Base-by-base conservation (phyloP, 2,329 filamentous ascomycete genomes). In the Cladosporium sp. region DNA sequence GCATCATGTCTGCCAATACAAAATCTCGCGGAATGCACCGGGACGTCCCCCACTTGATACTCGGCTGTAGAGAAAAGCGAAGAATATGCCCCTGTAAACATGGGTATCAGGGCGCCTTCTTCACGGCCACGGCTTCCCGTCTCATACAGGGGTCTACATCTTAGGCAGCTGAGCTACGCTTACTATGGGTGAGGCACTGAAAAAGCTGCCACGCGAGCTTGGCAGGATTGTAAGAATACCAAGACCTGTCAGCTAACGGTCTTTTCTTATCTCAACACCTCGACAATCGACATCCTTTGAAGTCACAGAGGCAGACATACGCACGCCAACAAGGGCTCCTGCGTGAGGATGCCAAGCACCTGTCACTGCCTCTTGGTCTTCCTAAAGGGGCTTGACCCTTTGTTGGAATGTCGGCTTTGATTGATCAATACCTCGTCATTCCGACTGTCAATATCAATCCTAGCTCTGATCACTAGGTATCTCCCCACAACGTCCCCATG, bases 211-310 rank as follows among this genome's bases (percentile, higher is more conserved):
- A 16, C n/a, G 20, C 11, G 13, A 20, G 35, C 43, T 47, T 47
- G 43, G 43, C 43, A 47, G 22, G 15, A 30, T 30, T 16, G 35
- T 25, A 39, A 40, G 43, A 47, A 20, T 11, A 47, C 25, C 29
- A 33, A 30, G 22, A 22, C 22, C 11, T 13, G 42, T 45, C 30
- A 45, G 32, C n/a, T n/a, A 32, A 18, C 15, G 18, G 13, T 33
- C 25, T 30, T 39, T 32, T 47, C 16, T 16, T 15, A 7, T 15
- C 12, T 35, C 19, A n/a, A 20, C 7, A 16, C 6, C n/a, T n/a
- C n/a, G n/a, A n/a, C n/a, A n/a, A n/a, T n/a, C n/a, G n/a, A n/a
- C n/a, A n/a, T n/a, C n/a, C n/a, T n/a, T n/a, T n/a, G n/a, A n/a
- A n/a, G n/a, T n/a, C n/a, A n/a, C n/a, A n/a, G n/a, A n/a, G n/a